phyloP scores from a whole-genome alignment of 2,329 filamentous ascomycete genomes.

The Xylariaceae sp. region DNA sequence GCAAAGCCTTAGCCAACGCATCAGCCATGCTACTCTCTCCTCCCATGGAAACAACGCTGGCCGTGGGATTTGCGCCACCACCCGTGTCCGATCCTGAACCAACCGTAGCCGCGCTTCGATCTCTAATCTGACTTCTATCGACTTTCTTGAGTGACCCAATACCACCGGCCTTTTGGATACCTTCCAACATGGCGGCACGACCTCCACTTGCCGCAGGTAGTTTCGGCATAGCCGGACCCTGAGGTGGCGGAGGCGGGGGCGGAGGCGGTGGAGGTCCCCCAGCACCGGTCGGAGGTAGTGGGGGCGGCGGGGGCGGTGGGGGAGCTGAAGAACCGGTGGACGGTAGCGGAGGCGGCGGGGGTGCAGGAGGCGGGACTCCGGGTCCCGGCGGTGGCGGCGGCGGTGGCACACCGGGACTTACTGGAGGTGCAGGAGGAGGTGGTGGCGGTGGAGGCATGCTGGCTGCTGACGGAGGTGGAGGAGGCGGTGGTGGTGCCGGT shows the following conservation, averaged over 20 bases:
- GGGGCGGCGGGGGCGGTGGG: conserved; percentile 11
- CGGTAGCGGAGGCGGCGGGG: conserved; percentile 24
- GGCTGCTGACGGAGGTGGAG: conserved; percentile 12
- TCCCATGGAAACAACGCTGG: conserved; percentile 46
- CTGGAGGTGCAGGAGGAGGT: conserved; percentile 16
- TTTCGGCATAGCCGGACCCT: conserved; percentile 47
- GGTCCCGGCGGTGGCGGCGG: conserved; percentile 35
- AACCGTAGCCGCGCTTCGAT: conserved; percentile 62
- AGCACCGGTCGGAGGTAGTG: conserved; percentile 35
- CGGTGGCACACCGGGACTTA: conserved; percentile 10
- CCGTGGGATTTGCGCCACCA: conserved; percentile 47
- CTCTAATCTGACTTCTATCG: conserved; percentile 61
- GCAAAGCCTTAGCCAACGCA: conserved; percentile 71
- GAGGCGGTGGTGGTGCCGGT: conserved; percentile 22
- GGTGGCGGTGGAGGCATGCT: conserved; percentile 16
- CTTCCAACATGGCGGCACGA: conserved; percentile 59
- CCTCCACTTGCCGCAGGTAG: conserved; percentile 38
- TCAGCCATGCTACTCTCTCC: conserved; percentile 67
- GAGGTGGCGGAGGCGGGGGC: conserved; percentile 30
- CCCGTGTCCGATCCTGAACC: conserved; percentile 48
- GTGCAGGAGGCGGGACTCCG: conserved; percentile 9
- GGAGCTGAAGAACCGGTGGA: conserved; percentile 27
- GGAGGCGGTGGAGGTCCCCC: conserved; percentile 20
- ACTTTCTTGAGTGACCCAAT: conserved; percentile 71
- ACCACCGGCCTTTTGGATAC: conserved; percentile 66